Conservation (phyloP, 1,284 basidiomycete genomes). For the Paramarasmius palmivorus region DNA sequence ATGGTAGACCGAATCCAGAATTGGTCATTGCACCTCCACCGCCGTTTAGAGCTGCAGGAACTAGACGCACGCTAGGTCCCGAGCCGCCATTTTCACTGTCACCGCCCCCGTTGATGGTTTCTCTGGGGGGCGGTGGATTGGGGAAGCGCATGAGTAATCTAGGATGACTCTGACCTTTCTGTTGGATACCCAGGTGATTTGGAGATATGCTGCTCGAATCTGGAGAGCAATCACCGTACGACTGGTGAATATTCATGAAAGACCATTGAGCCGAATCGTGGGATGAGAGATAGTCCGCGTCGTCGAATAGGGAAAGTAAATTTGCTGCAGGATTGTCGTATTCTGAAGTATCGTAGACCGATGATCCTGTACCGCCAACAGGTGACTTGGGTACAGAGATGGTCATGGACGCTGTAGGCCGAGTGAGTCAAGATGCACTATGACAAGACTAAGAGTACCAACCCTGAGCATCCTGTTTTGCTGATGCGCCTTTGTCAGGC, state of each 20-base stretch:
- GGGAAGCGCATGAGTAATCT: constrained; percentile 57
- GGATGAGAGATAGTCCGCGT: constrained; percentile 48
- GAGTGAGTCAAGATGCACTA: no score
- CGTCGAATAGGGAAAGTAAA: constrained; percentile 57
- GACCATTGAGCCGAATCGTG: constrained; percentile 22
- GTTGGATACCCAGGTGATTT: constrained; percentile 27
- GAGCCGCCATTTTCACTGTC: constrained; percentile 37
- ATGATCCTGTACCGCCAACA: constrained; percentile 29
- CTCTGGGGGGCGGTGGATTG: constrained; percentile 52
- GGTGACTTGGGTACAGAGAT: no score
- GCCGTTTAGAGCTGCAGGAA: constrained; percentile 78
- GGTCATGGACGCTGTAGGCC: no score
- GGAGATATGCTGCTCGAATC: constrained; percentile 22
- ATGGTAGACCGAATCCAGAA: constrained; percentile 7
- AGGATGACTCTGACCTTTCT: constrained; percentile 69
- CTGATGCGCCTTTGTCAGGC: no score
- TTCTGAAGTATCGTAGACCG: no score
- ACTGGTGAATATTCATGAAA: constrained; percentile 11
- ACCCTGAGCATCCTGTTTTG: no score
- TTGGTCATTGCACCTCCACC: constrained; percentile 55
- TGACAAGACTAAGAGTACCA: no score
- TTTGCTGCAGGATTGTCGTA: constrained; percentile 58
- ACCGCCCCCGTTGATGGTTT: constrained; percentile 67
- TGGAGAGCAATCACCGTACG: constrained; percentile 45
- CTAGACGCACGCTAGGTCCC: constrained; percentile 70